Conservation (phyloP, 228 moss, liverwort and hornwort species). For the Sphagnum magellanicum region DNA sequence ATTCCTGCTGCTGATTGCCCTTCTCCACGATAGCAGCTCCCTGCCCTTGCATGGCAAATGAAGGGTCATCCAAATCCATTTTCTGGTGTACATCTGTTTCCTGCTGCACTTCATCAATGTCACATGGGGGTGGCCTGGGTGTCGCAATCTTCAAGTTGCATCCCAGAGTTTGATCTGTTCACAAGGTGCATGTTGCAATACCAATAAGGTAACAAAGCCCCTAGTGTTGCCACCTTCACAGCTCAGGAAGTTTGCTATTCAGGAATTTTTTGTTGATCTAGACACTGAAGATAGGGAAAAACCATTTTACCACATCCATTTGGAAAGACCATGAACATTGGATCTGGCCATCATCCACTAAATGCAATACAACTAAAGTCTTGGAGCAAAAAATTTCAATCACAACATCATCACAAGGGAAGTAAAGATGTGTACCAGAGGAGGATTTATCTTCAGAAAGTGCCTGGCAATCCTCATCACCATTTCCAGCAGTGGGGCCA, state of each 20-base stretch:
- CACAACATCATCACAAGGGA: too few species aligned
- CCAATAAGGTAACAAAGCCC: too few species aligned
- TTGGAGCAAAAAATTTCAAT: too few species aligned
- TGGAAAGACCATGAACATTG: too few species aligned
- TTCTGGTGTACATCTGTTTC: not conserved
- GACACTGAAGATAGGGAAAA: too few species aligned
- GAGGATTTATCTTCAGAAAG: conserved; percentile 33
- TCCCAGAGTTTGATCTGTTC: conserved; percentile 73
- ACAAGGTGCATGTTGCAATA: not conserved
- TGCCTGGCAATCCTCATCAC: conserved; percentile 51
- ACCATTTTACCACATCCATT: too few species aligned
- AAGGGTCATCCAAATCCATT: not conserved
- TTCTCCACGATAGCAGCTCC: conserved; percentile 41
- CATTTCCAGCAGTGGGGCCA: conserved; percentile 21
- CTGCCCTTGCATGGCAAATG: conserved; percentile 27
- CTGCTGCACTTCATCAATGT: not conserved
- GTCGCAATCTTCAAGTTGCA: conserved; percentile 94
- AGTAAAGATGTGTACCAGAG: not conserved
- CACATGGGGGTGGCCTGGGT: conserved; percentile 21
- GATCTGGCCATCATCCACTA: too few species aligned
- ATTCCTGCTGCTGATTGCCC: not conserved
- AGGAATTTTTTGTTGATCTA: too few species aligned
- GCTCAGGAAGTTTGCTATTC: too few species aligned
- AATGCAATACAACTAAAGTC: too few species aligned
- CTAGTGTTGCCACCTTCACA: too few species aligned